These are phyloP conservation scores for Tetrahymena borealis DNA, from an alignment of 73 alveolate genomes.

Conservation along the genomic window DNA sequence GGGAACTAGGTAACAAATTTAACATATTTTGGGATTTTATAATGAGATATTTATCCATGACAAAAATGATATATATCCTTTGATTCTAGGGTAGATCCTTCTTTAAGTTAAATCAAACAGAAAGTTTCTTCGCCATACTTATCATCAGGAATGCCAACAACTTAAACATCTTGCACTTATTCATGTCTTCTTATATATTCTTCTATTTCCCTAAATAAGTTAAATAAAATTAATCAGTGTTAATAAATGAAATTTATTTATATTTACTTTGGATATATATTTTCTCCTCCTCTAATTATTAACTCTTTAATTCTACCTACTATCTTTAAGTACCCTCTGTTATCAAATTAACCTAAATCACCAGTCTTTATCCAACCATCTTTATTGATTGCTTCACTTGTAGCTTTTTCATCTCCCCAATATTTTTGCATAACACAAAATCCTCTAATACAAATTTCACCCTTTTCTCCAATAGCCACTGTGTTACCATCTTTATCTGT, in stretches of 20 bases:
- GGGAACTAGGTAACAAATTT: conserved; percentile 55
- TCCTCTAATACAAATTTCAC: conserved; percentile 68
- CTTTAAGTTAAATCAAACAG: conserved; percentile 66
- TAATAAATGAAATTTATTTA: background rate
- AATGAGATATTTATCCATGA: conserved; percentile 59
- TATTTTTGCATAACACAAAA: conserved; percentile 65
- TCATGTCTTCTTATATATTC: conserved; percentile 57
- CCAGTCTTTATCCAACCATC: conserved; percentile 72
- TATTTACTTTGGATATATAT: conserved; percentile 61
- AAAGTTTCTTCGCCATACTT: conserved; percentile 72
- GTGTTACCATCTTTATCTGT: conserved; percentile 25
- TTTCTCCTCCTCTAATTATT: conserved; percentile 91
- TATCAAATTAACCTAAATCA: conserved; percentile 62
- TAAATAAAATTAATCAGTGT: background rate
- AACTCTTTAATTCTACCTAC: conserved; percentile 80
- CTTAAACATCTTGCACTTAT: conserved; percentile 57
- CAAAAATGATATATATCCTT: conserved; percentile 48
- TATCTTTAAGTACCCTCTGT: conserved; percentile 62
- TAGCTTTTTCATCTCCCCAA: conserved; percentile 73
- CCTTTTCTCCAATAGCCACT: conserved; percentile 43
- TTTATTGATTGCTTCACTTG: conserved; percentile 52
- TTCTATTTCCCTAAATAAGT: conserved; percentile 51
- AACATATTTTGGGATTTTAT: conserved; percentile 53
- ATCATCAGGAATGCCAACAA: conserved; percentile 67
- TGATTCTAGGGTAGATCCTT: conserved; percentile 10